Conservation (phyloP, 2,329 filamentous ascomycete species). For the Alternaria brassicae region DNA sequence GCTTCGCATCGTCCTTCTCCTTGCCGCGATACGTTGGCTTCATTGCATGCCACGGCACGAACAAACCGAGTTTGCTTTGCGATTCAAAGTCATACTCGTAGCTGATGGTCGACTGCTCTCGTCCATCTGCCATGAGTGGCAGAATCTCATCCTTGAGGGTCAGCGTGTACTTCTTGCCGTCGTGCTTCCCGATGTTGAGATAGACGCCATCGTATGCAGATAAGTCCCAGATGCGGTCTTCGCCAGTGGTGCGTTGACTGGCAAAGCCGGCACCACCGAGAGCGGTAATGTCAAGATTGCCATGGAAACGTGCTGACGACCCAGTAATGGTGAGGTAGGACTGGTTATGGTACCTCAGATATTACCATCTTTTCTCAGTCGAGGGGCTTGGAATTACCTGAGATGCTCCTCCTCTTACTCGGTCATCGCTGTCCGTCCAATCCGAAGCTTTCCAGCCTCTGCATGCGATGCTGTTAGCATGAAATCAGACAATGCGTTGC, state of each 20-base stretch:
- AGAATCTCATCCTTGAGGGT: slow-evolving; percentile 75
- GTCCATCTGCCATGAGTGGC: slow-evolving; percentile 64
- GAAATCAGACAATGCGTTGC: neutral
- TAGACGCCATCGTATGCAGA: slow-evolving; percentile 67
- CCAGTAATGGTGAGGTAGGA: slow-evolving; percentile 56
- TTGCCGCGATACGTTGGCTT: slow-evolving; percentile 76
- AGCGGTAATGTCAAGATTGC: slow-evolving; percentile 73
- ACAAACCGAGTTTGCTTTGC: slow-evolving; percentile 49
- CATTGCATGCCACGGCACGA: slow-evolving; percentile 70
- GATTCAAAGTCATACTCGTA: slow-evolving; percentile 66
- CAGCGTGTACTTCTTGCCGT: slow-evolving; percentile 75
- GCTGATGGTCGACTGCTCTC: slow-evolving; percentile 74
- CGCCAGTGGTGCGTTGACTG: slow-evolving; percentile 71
- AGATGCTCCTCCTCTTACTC: slow-evolving; percentile 77
- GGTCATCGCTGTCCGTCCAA: slow-evolving; percentile 77
- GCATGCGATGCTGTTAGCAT: neutral
- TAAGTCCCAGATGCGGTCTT: slow-evolving; percentile 68
- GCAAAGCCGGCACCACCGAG: slow-evolving; percentile 85
- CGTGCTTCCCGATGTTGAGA: slow-evolving; percentile 61
- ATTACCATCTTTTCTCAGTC: neutral
- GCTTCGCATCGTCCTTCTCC: slow-evolving; percentile 65
- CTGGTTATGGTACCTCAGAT: slow-evolving; percentile 32
- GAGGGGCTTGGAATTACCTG: slow-evolving; percentile 46
- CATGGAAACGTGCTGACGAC: slow-evolving; percentile 64
- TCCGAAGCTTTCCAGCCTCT: slow-evolving; percentile 66